phyloP scores from a whole-genome alignment of 306 rosid genomes.

The Prosopis cineraria region DNA sequence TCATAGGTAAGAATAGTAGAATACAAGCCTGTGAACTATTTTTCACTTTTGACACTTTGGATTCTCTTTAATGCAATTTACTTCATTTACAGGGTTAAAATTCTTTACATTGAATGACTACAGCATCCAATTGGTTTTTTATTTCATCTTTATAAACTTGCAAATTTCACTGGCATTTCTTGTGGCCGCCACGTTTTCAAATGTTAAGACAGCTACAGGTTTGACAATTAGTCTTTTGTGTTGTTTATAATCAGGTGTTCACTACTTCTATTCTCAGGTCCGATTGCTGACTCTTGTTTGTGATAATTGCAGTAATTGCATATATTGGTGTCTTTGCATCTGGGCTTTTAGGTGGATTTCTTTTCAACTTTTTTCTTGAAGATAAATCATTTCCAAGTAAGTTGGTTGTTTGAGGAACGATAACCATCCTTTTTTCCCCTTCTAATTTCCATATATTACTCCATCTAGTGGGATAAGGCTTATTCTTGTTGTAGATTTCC shows the following conservation, averaged over 20 bases:
- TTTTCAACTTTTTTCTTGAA: conserved; percentile 72
- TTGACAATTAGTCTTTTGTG: conserved; percentile 35
- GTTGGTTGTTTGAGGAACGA: conserved; percentile 38
- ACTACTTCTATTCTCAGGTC: conserved; percentile 4
- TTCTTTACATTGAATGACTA: conserved; percentile 82
- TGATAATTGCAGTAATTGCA: conserved; percentile 59
- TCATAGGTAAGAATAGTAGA: conserved; percentile 53
- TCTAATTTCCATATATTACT: not conserved
- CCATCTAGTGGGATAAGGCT: too few species aligned
- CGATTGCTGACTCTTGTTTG: conserved; percentile 32
- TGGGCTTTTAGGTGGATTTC: conserved; percentile 83
- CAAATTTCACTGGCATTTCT: conserved; percentile 83
- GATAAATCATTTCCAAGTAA: conserved; percentile 79
- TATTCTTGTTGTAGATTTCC: too few species aligned
- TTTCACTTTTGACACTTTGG: conserved; percentile 17
- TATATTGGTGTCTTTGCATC: conserved; percentile 81
- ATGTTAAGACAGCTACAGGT: conserved; percentile 90
- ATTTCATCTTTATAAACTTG: conserved; percentile 80
- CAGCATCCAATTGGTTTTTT: conserved; percentile 82
- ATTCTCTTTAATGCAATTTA: conserved; percentile 30
- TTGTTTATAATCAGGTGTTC: conserved; percentile 4
- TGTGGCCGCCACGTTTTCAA: conserved; percentile 66
- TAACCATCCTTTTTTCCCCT: not conserved
- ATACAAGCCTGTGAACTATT: conserved; percentile 16
- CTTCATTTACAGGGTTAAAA: conserved; percentile 67